These are phyloP conservation scores for Irpex sp. DNA, from an alignment of 1,284 basidiomycete genomes.

Conservation along the genomic window DNA sequence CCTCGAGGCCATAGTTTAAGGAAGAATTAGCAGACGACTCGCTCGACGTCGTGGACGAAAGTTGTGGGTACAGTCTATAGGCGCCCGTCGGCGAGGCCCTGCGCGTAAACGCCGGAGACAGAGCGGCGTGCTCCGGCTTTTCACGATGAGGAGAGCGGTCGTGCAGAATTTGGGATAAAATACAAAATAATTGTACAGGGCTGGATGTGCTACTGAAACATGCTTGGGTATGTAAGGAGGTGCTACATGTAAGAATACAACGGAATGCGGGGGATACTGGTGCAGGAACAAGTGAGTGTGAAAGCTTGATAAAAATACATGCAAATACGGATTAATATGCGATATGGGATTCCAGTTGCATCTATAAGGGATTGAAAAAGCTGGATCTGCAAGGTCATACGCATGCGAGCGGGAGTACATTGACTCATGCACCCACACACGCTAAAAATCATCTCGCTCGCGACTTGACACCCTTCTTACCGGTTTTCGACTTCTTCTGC, in stretches of 20 bases:
- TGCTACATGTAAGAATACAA: background rate
- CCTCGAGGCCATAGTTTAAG: constrained; percentile 60
- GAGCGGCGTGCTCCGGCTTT: constrained; percentile 7
- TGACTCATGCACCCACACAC: background rate
- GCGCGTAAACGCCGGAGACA: constrained; percentile 5
- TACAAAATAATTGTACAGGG: background rate
- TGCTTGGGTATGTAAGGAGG: background rate
- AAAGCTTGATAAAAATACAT: too few relatives aligned
- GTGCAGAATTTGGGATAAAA: background rate
- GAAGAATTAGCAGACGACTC: constrained; percentile 18
- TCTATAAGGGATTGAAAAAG: too few relatives aligned
- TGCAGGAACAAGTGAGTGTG: too few relatives aligned
- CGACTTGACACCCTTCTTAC: too few relatives aligned
- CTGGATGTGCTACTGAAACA: background rate
- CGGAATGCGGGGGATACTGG: too few relatives aligned
- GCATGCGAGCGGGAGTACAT: background rate
- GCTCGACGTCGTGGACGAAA: constrained; percentile 14
- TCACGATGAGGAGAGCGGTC: constrained; percentile 1
- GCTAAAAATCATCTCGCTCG: too few relatives aligned
- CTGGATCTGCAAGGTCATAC: too few relatives aligned
- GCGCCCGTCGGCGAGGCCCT: constrained; percentile 5
- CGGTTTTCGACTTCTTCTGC: background rate
- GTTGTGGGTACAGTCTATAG: background rate
- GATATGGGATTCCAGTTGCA: too few relatives aligned
- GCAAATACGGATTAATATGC: too few relatives aligned